Evolutionary conservation across 2,329 filamentous ascomycete species (phyloP).

Genomic region (Pleoardoris graminearum): DNA sequence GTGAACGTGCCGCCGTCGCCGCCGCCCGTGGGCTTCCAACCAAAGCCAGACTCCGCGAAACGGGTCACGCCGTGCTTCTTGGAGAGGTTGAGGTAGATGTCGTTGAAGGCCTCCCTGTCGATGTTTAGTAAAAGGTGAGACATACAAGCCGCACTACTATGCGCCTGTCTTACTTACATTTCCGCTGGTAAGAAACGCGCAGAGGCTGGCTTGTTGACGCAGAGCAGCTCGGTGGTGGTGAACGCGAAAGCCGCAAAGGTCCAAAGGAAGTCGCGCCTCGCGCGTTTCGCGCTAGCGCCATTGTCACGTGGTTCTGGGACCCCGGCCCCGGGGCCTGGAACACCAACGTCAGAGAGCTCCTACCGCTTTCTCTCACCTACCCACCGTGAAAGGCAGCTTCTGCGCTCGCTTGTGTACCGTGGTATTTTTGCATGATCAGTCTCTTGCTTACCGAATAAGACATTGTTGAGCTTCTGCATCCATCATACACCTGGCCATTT

Average conservation of each 20-base stretch:
- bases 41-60: constrained; percentile 90
- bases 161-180: neutral
- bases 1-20: constrained; percentile 80
- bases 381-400: no score
- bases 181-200: neutral
- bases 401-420: no score
- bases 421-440: no score
- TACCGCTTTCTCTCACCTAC: neutral
- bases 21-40: constrained; percentile 88
- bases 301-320: neutral
- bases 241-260: neutral
- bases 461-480: no score
- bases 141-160: neutral
- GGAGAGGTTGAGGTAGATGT: constrained; percentile 94
- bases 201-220: constrained; percentile 1
- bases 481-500: no score
- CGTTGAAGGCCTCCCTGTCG: constrained; percentile 86
- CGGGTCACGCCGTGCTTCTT: constrained; percentile 91
- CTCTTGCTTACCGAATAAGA: no score
- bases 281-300: neutral
- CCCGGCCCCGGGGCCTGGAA: neutral
- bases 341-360: neutral
- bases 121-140: neutral
- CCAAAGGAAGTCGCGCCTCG: constrained; percentile 1
- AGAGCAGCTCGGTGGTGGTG: neutral